Evolutionary conservation across 768 basidiomycete genomes (phyloP).

Genomic region (Hericium coralloides): DNA sequence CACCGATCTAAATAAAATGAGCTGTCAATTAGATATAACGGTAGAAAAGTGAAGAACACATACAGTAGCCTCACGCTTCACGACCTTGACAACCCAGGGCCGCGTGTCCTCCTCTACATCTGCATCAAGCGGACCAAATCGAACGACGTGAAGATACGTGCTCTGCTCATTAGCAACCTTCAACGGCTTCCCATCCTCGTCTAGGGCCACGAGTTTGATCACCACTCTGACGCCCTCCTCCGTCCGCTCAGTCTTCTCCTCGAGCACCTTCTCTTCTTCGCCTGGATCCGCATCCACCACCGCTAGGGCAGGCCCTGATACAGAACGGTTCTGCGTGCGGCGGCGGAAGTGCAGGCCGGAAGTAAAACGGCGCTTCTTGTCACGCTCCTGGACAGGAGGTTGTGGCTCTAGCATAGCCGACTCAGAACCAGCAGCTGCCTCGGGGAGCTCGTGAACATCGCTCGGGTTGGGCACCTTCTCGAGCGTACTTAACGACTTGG

Average conservation of each 20-base stretch:
- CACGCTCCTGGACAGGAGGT: constrained; percentile 16
- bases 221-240: constrained; percentile 64
- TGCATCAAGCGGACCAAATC: constrained; percentile 40
- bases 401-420: constrained; percentile 13
- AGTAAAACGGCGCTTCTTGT: constrained; percentile 45
- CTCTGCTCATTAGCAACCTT: constrained; percentile 74
- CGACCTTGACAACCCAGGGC: constrained; percentile 89
- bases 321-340: constrained; percentile 32
- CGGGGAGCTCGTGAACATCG: constrained; percentile 2
- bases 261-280: constrained; percentile 32
- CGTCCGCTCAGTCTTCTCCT: constrained; percentile 35
- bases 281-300: constrained; percentile 60
- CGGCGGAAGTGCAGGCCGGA: constrained; percentile 58
- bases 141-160: constrained; percentile 80
- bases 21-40: background rate
- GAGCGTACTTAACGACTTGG: background rate
- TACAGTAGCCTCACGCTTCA: constrained; percentile 84
- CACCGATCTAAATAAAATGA: constrained; percentile 56
- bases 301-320: constrained; percentile 70
- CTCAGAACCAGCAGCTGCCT: background rate
- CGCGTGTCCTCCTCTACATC: constrained; percentile 39
- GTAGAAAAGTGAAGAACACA: constrained; percentile 13
- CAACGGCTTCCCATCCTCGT: constrained; percentile 62
- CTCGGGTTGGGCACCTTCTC: constrained; percentile 1
- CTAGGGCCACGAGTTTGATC: constrained; percentile 76